Evolutionary conservation across 257 asterid species (phyloP), one percentile per base, ranked within the genome.

Genomic region (Solanum commersonii): DNA sequence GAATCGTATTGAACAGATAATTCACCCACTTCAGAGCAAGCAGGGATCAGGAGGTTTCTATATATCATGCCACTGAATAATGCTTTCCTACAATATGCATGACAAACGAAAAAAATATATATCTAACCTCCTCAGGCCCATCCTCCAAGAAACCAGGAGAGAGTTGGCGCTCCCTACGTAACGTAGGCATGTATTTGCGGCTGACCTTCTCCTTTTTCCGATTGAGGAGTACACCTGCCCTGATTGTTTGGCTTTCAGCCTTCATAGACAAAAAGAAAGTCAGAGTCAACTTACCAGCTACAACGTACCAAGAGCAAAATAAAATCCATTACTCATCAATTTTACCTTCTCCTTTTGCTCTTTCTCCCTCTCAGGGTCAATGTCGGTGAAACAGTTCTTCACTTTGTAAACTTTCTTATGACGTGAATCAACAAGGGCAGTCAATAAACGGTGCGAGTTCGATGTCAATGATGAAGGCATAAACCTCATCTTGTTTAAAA

Each of bases 281-380:
- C 16, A 49, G 59, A 49, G 86, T 82, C 86, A 49, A 18, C 70
- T 49, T 82, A 10, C 15, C 84, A 79, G 84, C 84, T 44, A 82
- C 20, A 49, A 82, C 22, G 16, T 82, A 29, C 27, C 44, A 82
- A 82, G 33, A 82, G 70, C 44, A 49, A 87, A 77, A 78, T 13
- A 78, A 29, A 87, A 86, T 29, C 70, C 42, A 81, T 29, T 46
- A 46, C 40, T 81, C 67, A 46, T 81, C 85, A 49, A 49, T 27
- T 31, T 37, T 88, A 97, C 99, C 98, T 91, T 96, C 91, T 97
- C 99, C 60, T 92, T 96, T 93, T 95, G 95, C 91, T 97, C 99
- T 91, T 97, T 97, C 95, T 97, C 99, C 91, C 95, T 93, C 95
- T 97, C 99, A 84, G 99, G 99, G 86, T 97, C 99, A 34, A 96